phyloP scores from a whole-genome alignment of 2,329 filamentous ascomycete genomes.

The Apiospora rasikravindrae region DNA sequence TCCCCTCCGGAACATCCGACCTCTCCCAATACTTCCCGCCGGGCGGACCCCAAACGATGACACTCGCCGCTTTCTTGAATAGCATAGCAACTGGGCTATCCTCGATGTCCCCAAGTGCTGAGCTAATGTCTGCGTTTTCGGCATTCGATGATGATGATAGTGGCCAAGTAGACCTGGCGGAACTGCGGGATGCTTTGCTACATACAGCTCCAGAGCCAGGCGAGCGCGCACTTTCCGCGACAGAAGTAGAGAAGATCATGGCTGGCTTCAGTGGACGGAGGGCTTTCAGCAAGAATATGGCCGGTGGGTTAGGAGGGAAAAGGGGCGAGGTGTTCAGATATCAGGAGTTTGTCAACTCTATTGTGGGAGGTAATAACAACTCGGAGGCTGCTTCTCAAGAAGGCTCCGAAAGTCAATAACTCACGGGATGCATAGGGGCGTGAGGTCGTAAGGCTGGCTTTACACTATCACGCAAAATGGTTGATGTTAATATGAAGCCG shows the following conservation, averaged over 20 bases:
- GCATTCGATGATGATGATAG: conserved; percentile 97
- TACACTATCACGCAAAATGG: neutral
- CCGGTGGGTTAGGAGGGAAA: conserved; percentile 60
- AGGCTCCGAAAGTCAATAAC: neutral
- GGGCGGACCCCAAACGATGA: conserved; percentile 72
- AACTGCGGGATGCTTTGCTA: conserved; percentile 82
- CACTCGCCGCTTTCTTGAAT: conserved; percentile 85
- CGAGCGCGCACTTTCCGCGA: conserved; percentile 65
- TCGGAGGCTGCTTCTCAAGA: conserved; percentile 12
- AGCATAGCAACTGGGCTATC: conserved; percentile 76
- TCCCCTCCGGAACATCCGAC: conserved; percentile 73
- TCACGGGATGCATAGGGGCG: neutral
- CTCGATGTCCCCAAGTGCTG: conserved; percentile 75
- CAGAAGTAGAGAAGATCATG: conserved; percentile 86
- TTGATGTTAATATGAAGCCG: neutral
- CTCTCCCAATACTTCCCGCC: conserved; percentile 85
- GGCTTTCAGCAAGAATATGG: conserved; percentile 43
- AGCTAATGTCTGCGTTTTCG: conserved; percentile 87
- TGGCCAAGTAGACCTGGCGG: conserved; percentile 84
- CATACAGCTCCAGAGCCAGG: conserved; percentile 81
- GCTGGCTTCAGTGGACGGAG: conserved; percentile 76
- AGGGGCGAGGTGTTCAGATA: conserved; percentile 92
- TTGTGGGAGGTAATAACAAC: conserved; percentile 59
- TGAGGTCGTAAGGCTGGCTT: neutral
- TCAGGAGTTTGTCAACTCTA: conserved; percentile 82